These are phyloP conservation scores for Cyclotella choctawhatcheeana DNA, from an alignment of 108 stramenopile species.

Conservation along the genomic window DNA sequence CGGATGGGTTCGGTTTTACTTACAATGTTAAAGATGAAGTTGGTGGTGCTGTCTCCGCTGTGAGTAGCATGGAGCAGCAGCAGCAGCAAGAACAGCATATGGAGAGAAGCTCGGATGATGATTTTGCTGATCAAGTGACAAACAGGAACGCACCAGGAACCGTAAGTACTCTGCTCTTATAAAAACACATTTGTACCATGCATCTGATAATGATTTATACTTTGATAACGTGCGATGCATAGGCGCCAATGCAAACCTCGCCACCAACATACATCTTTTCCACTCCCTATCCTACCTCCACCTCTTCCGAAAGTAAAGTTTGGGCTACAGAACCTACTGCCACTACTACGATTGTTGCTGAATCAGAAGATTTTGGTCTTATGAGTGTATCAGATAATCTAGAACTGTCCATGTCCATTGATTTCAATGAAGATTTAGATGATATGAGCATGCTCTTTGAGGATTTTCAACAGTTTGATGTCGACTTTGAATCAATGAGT, in stretches of 20 bases:
- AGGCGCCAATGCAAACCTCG: background rate
- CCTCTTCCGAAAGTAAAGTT: background rate
- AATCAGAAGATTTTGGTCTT: background rate
- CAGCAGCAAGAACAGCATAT: background rate
- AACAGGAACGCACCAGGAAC: background rate
- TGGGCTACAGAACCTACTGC: background rate
- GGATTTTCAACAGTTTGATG: background rate
- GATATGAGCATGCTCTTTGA: background rate
- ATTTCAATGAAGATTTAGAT: background rate
- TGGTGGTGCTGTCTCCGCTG: background rate
- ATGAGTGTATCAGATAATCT: background rate
- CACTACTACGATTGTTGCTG: slow-evolving; percentile 5
- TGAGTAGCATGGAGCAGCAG: too few relatives aligned
- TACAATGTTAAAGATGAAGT: too few relatives aligned
- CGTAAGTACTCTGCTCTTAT: slow-evolving; percentile 1
- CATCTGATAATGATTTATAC: background rate
- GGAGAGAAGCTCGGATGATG: background rate
- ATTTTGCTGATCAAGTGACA: background rate
- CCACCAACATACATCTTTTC: background rate
- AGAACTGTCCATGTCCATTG: background rate
- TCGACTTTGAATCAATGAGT: slow-evolving; percentile 1
- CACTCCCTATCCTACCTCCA: slow-evolving; percentile 1
- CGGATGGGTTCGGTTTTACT: background rate
- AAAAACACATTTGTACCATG: background rate
- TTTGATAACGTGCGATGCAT: background rate